These are phyloP conservation scores for Apiospora phragmitis DNA, from an alignment of 2,329 filamentous ascomycete genomes.

Conservation along the genomic window DNA sequence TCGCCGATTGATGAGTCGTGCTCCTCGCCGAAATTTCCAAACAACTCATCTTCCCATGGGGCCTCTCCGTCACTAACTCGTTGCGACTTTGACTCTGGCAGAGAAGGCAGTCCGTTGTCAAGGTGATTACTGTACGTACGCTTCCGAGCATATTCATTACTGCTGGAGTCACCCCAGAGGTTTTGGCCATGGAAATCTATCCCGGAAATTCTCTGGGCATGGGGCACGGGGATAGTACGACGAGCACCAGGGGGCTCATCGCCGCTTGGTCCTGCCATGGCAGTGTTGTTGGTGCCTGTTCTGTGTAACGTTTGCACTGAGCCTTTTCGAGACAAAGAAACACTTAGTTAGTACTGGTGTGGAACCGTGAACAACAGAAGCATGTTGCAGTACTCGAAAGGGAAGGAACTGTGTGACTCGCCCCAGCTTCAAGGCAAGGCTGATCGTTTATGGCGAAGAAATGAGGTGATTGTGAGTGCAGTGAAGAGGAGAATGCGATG, in stretches of 20 bases:
- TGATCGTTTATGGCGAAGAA: not conserved
- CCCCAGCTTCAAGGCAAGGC: not conserved
- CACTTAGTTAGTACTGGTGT: not conserved
- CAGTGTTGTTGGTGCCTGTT: not conserved
- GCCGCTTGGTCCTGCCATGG: not conserved
- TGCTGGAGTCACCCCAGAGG: not conserved
- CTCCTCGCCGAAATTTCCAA: constrained; percentile 29
- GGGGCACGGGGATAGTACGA: not conserved
- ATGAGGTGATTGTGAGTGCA: not conserved
- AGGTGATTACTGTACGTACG: constrained; percentile 29
- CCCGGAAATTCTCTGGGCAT: not conserved
- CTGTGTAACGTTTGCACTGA: not conserved
- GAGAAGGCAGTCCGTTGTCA: constrained; percentile 10
- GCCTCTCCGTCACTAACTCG: constrained; percentile 22
- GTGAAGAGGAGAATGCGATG: not conserved
- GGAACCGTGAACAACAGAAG: not conserved
- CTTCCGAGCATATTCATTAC: constrained; percentile 21
- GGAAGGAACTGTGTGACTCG: not conserved
- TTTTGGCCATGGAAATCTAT: not conserved
- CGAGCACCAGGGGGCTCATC: not conserved
- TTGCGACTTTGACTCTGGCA: constrained; percentile 32
- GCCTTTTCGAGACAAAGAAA: not conserved
- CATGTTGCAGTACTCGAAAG: not conserved
- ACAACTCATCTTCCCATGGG: constrained; percentile 42
- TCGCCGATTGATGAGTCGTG: constrained; percentile 19